Conservation (phyloP, 371 early-diverging fungal species). For the Mucor mucedo region DNA sequence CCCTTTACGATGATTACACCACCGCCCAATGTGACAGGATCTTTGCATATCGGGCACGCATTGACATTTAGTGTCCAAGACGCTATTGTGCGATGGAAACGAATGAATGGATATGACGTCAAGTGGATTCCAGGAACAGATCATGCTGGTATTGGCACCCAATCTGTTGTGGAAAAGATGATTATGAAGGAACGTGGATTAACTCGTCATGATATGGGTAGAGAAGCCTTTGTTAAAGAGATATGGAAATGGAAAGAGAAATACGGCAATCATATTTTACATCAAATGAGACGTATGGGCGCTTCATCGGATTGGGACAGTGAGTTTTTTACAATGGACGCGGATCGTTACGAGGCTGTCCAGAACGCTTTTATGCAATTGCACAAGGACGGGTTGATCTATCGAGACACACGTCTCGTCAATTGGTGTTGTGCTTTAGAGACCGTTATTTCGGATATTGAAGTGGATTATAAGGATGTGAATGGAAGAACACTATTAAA, state of each 20-base stretch:
- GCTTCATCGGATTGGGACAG: conserved; percentile 87
- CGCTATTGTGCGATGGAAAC: conserved; percentile 83
- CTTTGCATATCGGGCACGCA: conserved; percentile 95
- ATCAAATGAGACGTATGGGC: conserved; percentile 78
- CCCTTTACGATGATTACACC: conserved; percentile 85
- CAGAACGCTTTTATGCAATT: conserved; percentile 88
- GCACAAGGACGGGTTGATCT: conserved; percentile 88
- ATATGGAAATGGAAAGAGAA: conserved; percentile 89
- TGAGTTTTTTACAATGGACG: conserved; percentile 93
- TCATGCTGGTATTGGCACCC: conserved; percentile 98
- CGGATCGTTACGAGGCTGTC: conserved; percentile 75
- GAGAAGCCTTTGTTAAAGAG: conserved; percentile 84
- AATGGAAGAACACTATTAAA: conserved; percentile 61
- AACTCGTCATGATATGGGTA: conserved; percentile 70
- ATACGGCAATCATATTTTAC: conserved; percentile 63
- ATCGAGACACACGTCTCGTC: conserved; percentile 89
- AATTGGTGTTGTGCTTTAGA: conserved; percentile 95
- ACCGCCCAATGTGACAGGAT: conserved; percentile 98
- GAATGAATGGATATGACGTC: conserved; percentile 85
- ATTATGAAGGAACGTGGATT: conserved; percentile 66
- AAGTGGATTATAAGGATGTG: conserved; percentile 80
- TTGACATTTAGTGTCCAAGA: conserved; percentile 92
- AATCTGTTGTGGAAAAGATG: conserved; percentile 94
- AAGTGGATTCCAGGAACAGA: conserved; percentile 96
- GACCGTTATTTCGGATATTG: conserved; percentile 96